Evolutionary conservation across 2,329 filamentous ascomycete species (phyloP).

Genomic region (Fusarium piperis): DNA sequence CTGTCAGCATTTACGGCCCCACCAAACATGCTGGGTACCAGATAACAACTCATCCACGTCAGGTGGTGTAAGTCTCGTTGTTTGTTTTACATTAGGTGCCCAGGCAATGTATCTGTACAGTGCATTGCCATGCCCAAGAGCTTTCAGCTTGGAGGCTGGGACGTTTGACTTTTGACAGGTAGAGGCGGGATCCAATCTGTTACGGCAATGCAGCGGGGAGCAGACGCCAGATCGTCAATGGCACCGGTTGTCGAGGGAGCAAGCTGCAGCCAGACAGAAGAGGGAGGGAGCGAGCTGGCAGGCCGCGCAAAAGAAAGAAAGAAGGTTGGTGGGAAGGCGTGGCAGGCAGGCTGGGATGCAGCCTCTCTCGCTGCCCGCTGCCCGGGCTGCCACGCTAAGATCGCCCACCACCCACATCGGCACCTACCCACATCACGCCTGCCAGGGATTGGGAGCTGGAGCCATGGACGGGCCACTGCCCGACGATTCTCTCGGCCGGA

Average conservation of each 20-base stretch:
- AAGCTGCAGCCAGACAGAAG: constrained; percentile 7
- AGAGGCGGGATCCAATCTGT: neutral
- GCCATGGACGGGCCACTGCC: neutral
- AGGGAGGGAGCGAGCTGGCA: neutral
- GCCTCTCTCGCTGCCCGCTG: neutral
- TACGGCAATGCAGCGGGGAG: neutral
- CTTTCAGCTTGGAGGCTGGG: neutral
- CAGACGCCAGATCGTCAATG: constrained; percentile 1
- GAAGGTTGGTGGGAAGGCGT: constrained; percentile 17
- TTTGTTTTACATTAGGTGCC: neutral
- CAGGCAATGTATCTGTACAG: neutral
- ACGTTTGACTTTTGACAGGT: neutral
- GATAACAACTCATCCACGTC: constrained; percentile 18
- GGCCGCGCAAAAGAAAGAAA: constrained; percentile 1
- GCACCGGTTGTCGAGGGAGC: constrained; percentile 8
- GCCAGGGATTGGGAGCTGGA: constrained; percentile 17
- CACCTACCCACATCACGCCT: constrained; percentile 2
- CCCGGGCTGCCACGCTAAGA: constrained; percentile 34
- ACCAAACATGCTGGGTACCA: constrained; percentile 15
- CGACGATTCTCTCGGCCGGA: constrained; percentile 8
- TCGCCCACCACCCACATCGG: constrained; percentile 31
- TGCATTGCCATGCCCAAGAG: neutral
- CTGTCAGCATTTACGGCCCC: constrained; percentile 13
- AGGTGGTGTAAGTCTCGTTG: constrained; percentile 24
- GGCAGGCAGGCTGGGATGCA: constrained; percentile 9